Evolutionary conservation across 331 rosid species (phyloP).

Genomic region (Malus hybrid): DNA sequence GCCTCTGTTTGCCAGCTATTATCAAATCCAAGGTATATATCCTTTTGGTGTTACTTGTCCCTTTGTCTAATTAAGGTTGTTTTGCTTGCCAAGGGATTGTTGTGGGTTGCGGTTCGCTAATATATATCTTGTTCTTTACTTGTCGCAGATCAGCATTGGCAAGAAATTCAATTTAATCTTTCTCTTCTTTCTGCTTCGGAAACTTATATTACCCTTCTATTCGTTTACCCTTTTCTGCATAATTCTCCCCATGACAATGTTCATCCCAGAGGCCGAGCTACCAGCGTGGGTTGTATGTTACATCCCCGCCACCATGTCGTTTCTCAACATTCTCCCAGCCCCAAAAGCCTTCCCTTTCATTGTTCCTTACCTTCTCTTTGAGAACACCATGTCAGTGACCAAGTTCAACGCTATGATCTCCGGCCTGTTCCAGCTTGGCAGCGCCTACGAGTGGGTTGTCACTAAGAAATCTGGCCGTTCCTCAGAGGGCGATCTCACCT

Average conservation of each 20-base stretch:
- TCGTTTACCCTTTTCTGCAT: slow-evolving; percentile 86
- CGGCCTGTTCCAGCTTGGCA: slow-evolving; percentile 84
- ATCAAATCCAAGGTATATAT: slow-evolving; percentile 50
- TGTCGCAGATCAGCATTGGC: slow-evolving; percentile 63
- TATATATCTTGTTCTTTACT: neutral
- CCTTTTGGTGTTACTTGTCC: neutral
- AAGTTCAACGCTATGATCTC: slow-evolving; percentile 95
- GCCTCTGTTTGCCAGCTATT: slow-evolving; percentile 72
- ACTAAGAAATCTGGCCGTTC: slow-evolving; percentile 93
- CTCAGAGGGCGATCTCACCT: slow-evolving; percentile 71
- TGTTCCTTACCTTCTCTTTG: slow-evolving; percentile 89
- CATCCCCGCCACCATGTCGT: slow-evolving; percentile 86
- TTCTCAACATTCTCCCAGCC: slow-evolving; percentile 87
- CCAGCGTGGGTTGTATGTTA: slow-evolving; percentile 92
- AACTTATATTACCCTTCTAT: slow-evolving; percentile 75
- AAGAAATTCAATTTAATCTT: slow-evolving; percentile 87
- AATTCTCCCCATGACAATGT: slow-evolving; percentile 94
- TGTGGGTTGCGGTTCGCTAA: neutral
- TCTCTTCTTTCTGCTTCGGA: slow-evolving; percentile 79
- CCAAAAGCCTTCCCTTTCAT: slow-evolving; percentile 85
- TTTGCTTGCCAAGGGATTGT: neutral
- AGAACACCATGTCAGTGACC: slow-evolving; percentile 92
- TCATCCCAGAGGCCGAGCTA: slow-evolving; percentile 75
- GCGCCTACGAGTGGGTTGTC: slow-evolving; percentile 92
- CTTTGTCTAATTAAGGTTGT: neutral